Percentiles rank a stretch among this genome's conserved stretches.
Evolutionary conservation across 2,329 filamentous ascomycete species (phyloP).

Genomic region (Lecanosticta acicola): DNA sequence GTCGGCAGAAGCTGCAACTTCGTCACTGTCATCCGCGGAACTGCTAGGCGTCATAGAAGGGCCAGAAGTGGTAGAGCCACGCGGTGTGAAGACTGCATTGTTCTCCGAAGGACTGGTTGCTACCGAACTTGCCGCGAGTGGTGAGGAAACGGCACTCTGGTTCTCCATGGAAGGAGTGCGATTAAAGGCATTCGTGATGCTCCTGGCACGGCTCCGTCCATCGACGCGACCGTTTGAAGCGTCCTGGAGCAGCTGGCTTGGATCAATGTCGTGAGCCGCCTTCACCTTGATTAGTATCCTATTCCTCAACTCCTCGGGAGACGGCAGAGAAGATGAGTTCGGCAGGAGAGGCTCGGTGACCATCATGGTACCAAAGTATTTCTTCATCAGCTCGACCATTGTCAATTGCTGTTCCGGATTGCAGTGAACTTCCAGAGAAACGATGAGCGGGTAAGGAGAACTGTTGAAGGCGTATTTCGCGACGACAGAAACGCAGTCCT

Average conservation of each 20-base stretch:
- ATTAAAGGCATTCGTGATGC: constrained; percentile 71
- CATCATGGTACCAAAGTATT: constrained; percentile 73
- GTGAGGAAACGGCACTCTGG: constrained; percentile 44
- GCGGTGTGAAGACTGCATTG: constrained; percentile 42
- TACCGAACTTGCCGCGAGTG: constrained; percentile 48
- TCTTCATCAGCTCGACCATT: constrained; percentile 87
- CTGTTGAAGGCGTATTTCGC: constrained; percentile 89
- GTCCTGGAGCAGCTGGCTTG: constrained; percentile 37
- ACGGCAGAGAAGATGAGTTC: constrained; percentile 65
- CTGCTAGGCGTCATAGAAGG: constrained; percentile 53
- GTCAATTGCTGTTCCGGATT: constrained; percentile 70
- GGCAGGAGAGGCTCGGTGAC: constrained; percentile 69
- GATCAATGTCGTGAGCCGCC: constrained; percentile 54
- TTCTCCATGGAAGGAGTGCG: constrained; percentile 59
- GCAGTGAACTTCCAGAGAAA: constrained; percentile 95
- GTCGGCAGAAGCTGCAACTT: constrained; percentile 50
- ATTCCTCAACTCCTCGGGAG: constrained; percentile 76
- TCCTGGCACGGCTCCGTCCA: constrained; percentile 48
- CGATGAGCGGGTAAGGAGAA: constrained; percentile 82
- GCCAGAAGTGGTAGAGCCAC: constrained; percentile 53
- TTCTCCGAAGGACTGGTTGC: constrained; percentile 48
- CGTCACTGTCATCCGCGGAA: constrained; percentile 73
- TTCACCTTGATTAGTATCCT: constrained; percentile 94
- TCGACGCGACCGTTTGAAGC: constrained; percentile 30
- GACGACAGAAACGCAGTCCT: constrained; percentile 86